A percentile compares a stretch with the other conserved stretches of the same genome.
Evolutionary conservation across 1,139 yeast genomes (phyloP).

Genomic region (Hemisphaericaspora xylanilytica): DNA sequence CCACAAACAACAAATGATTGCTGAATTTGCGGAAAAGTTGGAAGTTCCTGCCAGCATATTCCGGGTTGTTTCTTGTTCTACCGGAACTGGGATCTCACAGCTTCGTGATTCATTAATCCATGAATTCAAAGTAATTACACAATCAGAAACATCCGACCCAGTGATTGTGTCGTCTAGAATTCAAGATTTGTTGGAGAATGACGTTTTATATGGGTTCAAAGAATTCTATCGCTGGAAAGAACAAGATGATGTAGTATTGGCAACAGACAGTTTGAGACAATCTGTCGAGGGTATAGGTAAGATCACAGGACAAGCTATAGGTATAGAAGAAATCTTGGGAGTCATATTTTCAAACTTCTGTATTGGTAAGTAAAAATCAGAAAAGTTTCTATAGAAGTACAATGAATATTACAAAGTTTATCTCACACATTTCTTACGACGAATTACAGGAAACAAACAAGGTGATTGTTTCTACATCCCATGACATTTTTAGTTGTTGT

Average conservation of each 20-base stretch:
- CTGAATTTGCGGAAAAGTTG: conserved; percentile 20
- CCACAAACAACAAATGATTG: conserved; percentile 16
- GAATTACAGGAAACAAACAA: conserved; percentile 30
- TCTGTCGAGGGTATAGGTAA: conserved; percentile 88
- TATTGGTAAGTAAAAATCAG: conserved; percentile 77
- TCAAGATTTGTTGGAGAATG: conserved; percentile 66
- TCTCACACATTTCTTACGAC: conserved; percentile 8
- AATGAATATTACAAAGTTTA: background rate
- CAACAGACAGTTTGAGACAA: conserved; percentile 70
- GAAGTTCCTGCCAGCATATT: conserved; percentile 30
- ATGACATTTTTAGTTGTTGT: conserved; percentile 46
- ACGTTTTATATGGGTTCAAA: conserved; percentile 69
- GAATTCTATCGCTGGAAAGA: conserved; percentile 53
- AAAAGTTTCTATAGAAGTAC: conserved; percentile 3
- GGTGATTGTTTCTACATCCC: conserved; percentile 47
- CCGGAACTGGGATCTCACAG: conserved; percentile 52
- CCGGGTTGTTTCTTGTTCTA: conserved; percentile 60
- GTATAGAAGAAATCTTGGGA: conserved; percentile 86
- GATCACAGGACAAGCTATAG: conserved; percentile 86
- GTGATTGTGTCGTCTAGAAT: conserved; percentile 72
- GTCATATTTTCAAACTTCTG: conserved; percentile 91
- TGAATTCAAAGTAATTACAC: conserved; percentile 50
- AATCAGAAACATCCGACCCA: conserved; percentile 54
- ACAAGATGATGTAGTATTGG: conserved; percentile 72
- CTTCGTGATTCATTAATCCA: conserved; percentile 29